Evolutionary conservation across 352 stramenopile genomes (phyloP).

Genomic region (Pythium angustatum): DNA sequence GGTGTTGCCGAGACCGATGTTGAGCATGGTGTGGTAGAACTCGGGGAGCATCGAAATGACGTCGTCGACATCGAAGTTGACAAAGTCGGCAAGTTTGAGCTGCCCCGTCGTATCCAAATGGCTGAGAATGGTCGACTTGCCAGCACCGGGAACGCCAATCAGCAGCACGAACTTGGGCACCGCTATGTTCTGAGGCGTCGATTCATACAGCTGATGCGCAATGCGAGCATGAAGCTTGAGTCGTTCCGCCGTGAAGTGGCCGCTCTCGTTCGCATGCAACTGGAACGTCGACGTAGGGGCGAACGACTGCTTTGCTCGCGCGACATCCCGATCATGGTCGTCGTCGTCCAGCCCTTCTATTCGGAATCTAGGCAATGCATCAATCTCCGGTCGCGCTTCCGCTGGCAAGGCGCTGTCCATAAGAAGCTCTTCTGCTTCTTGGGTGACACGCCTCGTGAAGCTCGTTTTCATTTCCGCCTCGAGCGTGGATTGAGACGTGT

Average conservation of each 20-base stretch:
- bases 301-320: constrained; percentile 29
- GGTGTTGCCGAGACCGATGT: constrained; percentile 68
- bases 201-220: constrained; percentile 66
- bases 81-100: constrained; percentile 73
- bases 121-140: constrained; percentile 77
- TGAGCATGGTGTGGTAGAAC: constrained; percentile 85
- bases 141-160: constrained; percentile 62
- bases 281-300: constrained; percentile 50
- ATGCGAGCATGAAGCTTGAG: constrained; percentile 73
- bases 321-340: constrained; percentile 49
- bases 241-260: constrained; percentile 61
- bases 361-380: constrained; percentile 22
- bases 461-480: constrained; percentile 51
- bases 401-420: constrained; percentile 27
- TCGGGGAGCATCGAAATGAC: constrained; percentile 75
- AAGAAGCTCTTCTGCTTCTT: constrained; percentile 47
- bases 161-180: constrained; percentile 70
- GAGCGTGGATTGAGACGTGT: constrained; percentile 67
- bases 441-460: constrained; percentile 53
- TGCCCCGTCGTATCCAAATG: constrained; percentile 69
- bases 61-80: constrained; percentile 85
- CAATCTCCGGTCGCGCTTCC: not conserved
- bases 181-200: constrained; percentile 50
- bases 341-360: constrained; percentile 35
- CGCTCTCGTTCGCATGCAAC: constrained; percentile 57